phyloP scores from a whole-genome alignment of 2,329 filamentous ascomycete genomes.

The Scleromitrula shiraiana region DNA sequence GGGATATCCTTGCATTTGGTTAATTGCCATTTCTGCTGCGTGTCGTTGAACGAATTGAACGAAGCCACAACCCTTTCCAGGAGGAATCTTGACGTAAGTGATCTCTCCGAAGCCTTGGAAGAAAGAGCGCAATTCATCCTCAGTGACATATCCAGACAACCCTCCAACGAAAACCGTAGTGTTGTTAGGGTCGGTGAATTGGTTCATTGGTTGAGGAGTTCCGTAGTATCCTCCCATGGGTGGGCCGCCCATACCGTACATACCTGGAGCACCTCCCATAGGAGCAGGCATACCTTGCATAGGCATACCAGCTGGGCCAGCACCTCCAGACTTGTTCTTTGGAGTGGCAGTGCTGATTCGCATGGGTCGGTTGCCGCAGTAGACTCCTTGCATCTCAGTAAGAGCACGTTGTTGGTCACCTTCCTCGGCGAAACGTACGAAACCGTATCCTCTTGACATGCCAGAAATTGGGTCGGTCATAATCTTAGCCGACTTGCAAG shows the following conservation, averaged over 20 bases:
- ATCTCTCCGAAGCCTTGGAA: slow-evolving; percentile 99
- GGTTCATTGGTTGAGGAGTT: slow-evolving; percentile 83
- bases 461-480: slow-evolving; percentile 98
- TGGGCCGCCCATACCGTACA: slow-evolving; percentile 57
- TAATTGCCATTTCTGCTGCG: slow-evolving; percentile 99
- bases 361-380: slow-evolving; percentile 98
- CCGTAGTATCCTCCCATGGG: slow-evolving; percentile 62
- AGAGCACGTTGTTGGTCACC: slow-evolving; percentile 92
- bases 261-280: slow-evolving; percentile 42
- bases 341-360: slow-evolving; percentile 95
- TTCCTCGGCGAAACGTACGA: slow-evolving; percentile 94
- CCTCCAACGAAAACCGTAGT: slow-evolving; percentile 98
- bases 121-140: slow-evolving; percentile 98
- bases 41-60: slow-evolving; percentile 99
- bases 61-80: slow-evolving; percentile 97
- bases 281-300: slow-evolving; percentile 40
- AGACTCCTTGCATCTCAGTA: slow-evolving; percentile 97
- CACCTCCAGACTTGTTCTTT: slow-evolving; percentile 67
- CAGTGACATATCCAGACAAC: slow-evolving; percentile 93
- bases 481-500: slow-evolving; percentile 99
- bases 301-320: slow-evolving; percentile 44
- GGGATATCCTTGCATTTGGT: slow-evolving; percentile 99
- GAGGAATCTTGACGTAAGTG: slow-evolving; percentile 99
- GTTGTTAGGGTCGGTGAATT: slow-evolving; percentile 99
- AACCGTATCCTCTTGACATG: slow-evolving; percentile 95